phyloP scores from a whole-genome alignment of 331 rosid genomes.

The Saraca asoca region DNA sequence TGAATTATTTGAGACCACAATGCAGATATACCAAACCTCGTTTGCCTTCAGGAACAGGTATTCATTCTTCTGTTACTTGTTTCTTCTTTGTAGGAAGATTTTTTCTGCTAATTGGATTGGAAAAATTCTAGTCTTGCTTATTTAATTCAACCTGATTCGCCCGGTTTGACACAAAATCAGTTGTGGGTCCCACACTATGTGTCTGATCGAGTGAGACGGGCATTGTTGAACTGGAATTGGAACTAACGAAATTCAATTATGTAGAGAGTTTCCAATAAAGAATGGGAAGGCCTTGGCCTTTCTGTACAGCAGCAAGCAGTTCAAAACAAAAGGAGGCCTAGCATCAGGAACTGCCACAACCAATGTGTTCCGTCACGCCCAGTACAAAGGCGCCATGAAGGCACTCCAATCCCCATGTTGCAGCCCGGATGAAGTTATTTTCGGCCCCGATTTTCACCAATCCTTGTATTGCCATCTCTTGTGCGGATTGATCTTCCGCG shows the following conservation, averaged over 20 bases:
- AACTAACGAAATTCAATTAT: conserved; percentile 22
- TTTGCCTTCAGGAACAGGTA: conserved; percentile 88
- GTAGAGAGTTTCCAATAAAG: conserved; percentile 69
- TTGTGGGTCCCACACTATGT: too few species aligned
- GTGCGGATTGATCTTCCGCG: conserved; percentile 66
- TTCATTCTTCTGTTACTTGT: background rate
- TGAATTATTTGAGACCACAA: conserved; percentile 68
- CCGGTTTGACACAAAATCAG: too few species aligned
- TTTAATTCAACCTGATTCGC: too few species aligned
- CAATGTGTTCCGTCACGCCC: conserved; percentile 52
- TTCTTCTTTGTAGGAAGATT: background rate
- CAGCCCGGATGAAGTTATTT: conserved; percentile 86
- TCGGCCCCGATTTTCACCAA: conserved; percentile 80
- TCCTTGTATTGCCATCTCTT: conserved; percentile 87
- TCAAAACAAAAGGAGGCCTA: conserved; percentile 71
- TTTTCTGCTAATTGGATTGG: conserved; percentile 10
- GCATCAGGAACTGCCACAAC: conserved; percentile 85
- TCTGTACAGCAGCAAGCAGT: conserved; percentile 75
- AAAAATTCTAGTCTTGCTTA: too few species aligned
- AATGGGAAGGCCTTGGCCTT: conserved; percentile 78
- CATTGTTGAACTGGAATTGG: background rate
- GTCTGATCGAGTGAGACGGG: too few species aligned
- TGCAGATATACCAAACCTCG: conserved; percentile 75
- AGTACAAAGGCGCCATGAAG: conserved; percentile 52
- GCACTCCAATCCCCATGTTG: conserved; percentile 54